Conservation (phyloP, 1,284 basidiomycete genomes). For the Trichosporon sp. region DNA sequence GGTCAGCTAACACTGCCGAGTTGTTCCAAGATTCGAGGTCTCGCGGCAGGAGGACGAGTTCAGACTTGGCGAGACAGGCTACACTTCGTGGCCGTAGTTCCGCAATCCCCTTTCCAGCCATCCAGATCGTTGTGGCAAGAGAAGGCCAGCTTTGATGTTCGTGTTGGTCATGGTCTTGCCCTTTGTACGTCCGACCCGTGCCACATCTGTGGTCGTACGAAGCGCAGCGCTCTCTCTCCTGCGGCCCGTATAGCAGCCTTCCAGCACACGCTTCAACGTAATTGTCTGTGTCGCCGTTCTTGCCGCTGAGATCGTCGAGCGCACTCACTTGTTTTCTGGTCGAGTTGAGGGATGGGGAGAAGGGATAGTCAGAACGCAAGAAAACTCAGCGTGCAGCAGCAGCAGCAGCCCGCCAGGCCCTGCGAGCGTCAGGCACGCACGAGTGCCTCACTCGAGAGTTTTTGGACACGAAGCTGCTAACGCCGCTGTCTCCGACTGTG, state of each 20-base stretch:
- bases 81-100: too few species aligned
- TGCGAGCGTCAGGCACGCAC: neutral
- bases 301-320: neutral
- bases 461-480: neutral
- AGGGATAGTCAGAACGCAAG: neutral
- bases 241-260: neutral
- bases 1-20: neutral
- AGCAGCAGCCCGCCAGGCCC: neutral
- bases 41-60: neutral
- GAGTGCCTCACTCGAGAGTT: neutral
- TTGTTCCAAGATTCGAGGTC: too few species aligned
- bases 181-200: too few species aligned
- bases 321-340: slow-evolving; percentile 4
- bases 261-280: neutral
- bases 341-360: slow-evolving; percentile 3
- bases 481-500: neutral
- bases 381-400: neutral
- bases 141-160: too few species aligned
- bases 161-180: too few species aligned
- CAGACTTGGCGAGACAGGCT: too few species aligned
- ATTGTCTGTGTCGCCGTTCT: neutral
- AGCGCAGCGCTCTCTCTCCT: too few species aligned
- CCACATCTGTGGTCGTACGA: too few species aligned
- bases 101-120: too few species aligned
- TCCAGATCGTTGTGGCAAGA: too few species aligned